Base-by-base conservation (phyloP, 2,329 filamentous ascomycete genomes). In the Monilinia polystroma region DNA sequence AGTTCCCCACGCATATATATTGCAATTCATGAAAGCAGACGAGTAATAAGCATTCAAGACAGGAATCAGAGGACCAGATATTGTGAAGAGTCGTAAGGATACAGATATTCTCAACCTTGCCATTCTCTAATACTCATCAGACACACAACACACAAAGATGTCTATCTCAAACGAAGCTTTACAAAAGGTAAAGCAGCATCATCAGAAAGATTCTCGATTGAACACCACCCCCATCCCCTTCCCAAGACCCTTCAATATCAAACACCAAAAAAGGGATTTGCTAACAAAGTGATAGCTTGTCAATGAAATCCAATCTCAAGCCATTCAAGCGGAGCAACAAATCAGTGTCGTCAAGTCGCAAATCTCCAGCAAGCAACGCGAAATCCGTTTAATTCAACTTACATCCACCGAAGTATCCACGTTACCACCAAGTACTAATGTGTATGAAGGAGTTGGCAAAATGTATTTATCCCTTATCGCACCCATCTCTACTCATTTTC, bases 381-480 rank as follows among this genome's bases (percentile, higher is more conserved):
- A 98, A 77, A 88, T 90, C 76, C 92, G 95, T 55, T 87, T 97
- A 80, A 84, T 96, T 53, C 91, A 96, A 78, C 82, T 99, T 71
- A 98, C 94, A 2, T 85, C 90, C 47, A 91, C 85, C 70, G 95
- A 99, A 79, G 83, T 98, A 60, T 85, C 87, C n/a, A 84, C 86
- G 8, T 80, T 99, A 68, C 90, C 93, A 4, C 77, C 85, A 23
- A 85, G 89, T 58, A 95, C 92, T 0, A 89, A 89, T 43, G 87
- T 97, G 38, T 99, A 98, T 75, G 94, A 98, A 80, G 94, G 94
- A 7, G 90, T 98, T 14, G 95, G 95, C 63, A 99, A 98, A 81
- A 98, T 99, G 95, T 97, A 79, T 75, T 88, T 66, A 51, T 45
- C 10, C 55, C 54, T 38, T 23, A 4, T 23, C 49, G 11, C 16